These are phyloP conservation scores for Selenicereus undatus DNA, from an alignment of 148 eudicot genomes.

Conservation along the genomic window DNA sequence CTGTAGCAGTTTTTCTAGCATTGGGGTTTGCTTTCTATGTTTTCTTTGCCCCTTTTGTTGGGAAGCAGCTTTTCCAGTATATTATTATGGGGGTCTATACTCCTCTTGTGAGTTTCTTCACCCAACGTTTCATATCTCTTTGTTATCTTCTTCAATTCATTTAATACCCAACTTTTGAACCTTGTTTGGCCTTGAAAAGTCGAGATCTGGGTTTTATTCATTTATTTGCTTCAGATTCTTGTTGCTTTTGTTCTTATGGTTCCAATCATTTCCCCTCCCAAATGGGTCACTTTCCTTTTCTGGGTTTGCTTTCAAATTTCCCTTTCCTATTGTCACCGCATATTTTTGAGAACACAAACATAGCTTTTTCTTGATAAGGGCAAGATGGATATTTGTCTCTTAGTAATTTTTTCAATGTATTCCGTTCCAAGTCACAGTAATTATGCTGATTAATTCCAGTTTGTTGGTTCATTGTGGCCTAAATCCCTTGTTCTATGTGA, in stretches of 20 bases:
- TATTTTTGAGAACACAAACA: conserved; percentile 19
- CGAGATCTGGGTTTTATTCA: conserved; percentile 53
- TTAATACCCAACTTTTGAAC: conserved; percentile 5
- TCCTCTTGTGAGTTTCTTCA: conserved; percentile 64
- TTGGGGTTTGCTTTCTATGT: conserved; percentile 95
- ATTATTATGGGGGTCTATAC: conserved; percentile 83
- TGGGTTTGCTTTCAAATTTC: conserved; percentile 22
- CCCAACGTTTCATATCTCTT: neutral
- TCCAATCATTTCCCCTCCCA: conserved; percentile 7
- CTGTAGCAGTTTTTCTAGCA: conserved; percentile 88
- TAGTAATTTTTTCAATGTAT: conserved; percentile 9
- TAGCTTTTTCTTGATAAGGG: conserved; percentile 32
- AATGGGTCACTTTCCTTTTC: conserved; percentile 30
- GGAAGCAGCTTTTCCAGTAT: conserved; percentile 68
- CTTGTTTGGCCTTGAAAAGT: conserved; percentile 15
- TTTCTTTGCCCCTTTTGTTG: conserved; percentile 95
- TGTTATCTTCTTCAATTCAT: neutral
- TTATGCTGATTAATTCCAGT: conserved; percentile 10
- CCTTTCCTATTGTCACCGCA: conserved; percentile 27
- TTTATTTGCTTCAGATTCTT: conserved; percentile 22
- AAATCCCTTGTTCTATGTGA: neutral
- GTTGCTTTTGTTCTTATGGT: conserved; percentile 7
- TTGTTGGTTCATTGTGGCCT: conserved; percentile 12
- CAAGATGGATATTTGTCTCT: conserved; percentile 29
- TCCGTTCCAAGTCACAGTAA: conserved; percentile 10